These are phyloP conservation scores for Pleomassaria siparia DNA, from an alignment of 2,329 filamentous ascomycete genomes.

Conservation along the genomic window DNA sequence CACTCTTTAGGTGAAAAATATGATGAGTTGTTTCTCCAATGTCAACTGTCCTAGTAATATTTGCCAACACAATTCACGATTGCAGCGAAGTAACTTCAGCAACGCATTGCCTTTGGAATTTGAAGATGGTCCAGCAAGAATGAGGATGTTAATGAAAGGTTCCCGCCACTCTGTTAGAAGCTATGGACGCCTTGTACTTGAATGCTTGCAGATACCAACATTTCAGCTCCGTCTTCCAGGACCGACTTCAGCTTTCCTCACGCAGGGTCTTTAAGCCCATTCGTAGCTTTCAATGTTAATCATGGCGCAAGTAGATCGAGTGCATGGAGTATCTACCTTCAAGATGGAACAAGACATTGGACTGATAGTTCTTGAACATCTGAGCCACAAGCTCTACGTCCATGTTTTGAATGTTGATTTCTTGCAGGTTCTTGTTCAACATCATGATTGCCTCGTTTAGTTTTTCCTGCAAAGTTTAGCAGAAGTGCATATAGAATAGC, in stretches of 20 bases:
- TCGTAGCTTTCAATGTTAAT: conserved; percentile 63
- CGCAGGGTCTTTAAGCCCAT: conserved; percentile 77
- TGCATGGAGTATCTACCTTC: conserved; percentile 66
- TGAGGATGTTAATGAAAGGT: too few species aligned
- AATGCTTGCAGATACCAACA: neutral
- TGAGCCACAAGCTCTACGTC: conserved; percentile 96
- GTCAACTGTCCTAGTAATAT: too few species aligned
- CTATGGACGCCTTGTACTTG: too few species aligned
- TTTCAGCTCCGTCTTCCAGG: neutral
- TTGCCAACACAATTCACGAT: too few species aligned
- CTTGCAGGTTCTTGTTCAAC: conserved; percentile 89
- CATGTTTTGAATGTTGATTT: conserved; percentile 99
- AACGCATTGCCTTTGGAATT: too few species aligned
- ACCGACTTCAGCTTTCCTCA: conserved; percentile 42
- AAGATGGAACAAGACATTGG: conserved; percentile 93
- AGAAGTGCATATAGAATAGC: neutral
- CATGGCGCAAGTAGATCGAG: neutral
- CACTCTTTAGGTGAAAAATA: too few species aligned
- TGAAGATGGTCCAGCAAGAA: too few species aligned
- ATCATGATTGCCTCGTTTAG: conserved; percentile 91
- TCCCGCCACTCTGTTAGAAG: too few species aligned
- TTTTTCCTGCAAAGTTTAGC: conserved; percentile 71
- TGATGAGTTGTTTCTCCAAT: too few species aligned
- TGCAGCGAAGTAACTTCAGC: neutral
- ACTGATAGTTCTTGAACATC: conserved; percentile 99